These are phyloP conservation scores for Chenopodium album DNA, from an alignment of 148 eudicot species.

Conservation along the genomic window DNA sequence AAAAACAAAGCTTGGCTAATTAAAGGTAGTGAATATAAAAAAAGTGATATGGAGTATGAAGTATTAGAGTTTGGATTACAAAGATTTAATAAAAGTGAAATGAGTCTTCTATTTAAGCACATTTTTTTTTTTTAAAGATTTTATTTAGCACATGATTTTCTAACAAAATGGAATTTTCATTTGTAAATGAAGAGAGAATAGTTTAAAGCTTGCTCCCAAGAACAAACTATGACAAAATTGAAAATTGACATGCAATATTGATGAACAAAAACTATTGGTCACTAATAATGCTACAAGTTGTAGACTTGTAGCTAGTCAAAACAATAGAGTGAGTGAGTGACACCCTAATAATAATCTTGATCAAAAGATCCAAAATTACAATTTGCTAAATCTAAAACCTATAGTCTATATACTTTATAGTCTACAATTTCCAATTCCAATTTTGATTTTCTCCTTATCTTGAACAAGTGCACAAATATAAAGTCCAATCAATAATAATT, in stretches of 20 bases:
- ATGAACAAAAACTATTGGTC: neutral
- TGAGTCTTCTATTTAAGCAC: too few species aligned
- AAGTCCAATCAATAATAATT: slow-evolving; percentile 30
- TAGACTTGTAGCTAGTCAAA: slow-evolving; percentile 5
- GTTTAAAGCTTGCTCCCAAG: too few species aligned
- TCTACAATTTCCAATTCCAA: slow-evolving; percentile 7
- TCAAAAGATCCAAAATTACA: slow-evolving; percentile 7
- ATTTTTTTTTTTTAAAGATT: too few species aligned
- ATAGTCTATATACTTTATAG: neutral
- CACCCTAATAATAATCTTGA: neutral
- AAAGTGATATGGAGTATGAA: too few species aligned
- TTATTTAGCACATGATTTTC: too few species aligned
- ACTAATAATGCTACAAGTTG: neutral
- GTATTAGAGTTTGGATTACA: too few species aligned
- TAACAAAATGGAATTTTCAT: too few species aligned
- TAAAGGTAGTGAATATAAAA: too few species aligned
- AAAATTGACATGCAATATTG: neutral
- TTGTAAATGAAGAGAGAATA: too few species aligned
- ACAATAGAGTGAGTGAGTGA: neutral
- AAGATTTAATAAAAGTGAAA: too few species aligned
- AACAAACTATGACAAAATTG: neutral
- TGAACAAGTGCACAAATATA: slow-evolving; percentile 20
- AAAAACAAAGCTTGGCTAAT: too few species aligned
- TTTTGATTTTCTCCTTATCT: slow-evolving; percentile 5
- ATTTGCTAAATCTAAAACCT: neutral